Conservation (phyloP, 148 eudicot genomes). For the Cornus suecica region DNA sequence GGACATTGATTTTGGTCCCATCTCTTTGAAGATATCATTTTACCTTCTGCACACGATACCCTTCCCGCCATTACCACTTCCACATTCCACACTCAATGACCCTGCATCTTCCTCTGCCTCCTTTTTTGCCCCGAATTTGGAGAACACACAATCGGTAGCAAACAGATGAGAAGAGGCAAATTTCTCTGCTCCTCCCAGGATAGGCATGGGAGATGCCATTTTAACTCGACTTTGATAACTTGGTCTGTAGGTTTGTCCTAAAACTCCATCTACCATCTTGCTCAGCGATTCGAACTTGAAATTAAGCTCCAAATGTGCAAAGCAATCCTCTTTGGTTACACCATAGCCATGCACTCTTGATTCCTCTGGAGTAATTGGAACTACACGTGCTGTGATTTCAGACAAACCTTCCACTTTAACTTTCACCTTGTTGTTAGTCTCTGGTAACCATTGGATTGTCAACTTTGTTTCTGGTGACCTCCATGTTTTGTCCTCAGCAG, state of each 20-base stretch:
- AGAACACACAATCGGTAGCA: conserved; percentile 2
- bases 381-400: conserved; percentile 4
- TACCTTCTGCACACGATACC: conserved; percentile 11
- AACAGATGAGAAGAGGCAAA: conserved; percentile 8
- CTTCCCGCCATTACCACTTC: conserved; percentile 1
- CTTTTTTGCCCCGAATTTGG: conserved; percentile 8
- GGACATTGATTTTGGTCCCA: not conserved
- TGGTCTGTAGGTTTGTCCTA: conserved; percentile 16
- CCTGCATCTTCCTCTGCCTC: not conserved
- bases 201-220: conserved; percentile 11
- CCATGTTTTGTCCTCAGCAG: conserved; percentile 4
- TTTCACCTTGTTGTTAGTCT: conserved; percentile 7
- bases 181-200: conserved; percentile 5
- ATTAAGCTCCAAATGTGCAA: conserved; percentile 19
- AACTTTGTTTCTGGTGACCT: not conserved
- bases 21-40: not conserved
- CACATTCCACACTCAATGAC: conserved; percentile 1
- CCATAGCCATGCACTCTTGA: conserved; percentile 15
- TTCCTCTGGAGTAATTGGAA: conserved; percentile 20
- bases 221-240: conserved; percentile 9
- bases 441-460: not conserved
- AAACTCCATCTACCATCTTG: conserved; percentile 13
- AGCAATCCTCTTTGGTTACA: conserved; percentile 18
- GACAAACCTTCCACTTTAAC: conserved; percentile 6
- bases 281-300: conserved; percentile 11